Conservation (phyloP, 139 green algal species). For the Micractinium conductrix region DNA sequence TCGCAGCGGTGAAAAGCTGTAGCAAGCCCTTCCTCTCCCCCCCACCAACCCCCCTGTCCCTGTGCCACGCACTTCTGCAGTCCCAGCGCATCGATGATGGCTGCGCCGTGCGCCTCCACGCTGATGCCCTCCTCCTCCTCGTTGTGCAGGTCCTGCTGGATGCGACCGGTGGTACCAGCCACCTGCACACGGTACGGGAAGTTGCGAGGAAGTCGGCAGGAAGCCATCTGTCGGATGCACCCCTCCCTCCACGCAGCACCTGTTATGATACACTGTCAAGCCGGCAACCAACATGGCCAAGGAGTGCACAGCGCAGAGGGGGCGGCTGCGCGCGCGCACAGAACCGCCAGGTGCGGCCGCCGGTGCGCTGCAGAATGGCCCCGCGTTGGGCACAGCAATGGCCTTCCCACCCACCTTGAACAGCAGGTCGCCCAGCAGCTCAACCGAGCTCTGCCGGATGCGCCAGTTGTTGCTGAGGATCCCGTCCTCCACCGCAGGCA, state of each 20-base stretch:
- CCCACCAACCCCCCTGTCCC: background rate
- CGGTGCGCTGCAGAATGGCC: too few relatives aligned
- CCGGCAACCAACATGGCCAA: background rate
- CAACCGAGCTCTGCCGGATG: conserved; percentile 92
- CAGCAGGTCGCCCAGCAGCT: conserved; percentile 96
- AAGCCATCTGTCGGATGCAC: conserved; percentile 91
- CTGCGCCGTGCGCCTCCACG: conserved; percentile 83
- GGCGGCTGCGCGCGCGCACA: too few relatives aligned
- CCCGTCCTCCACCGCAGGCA: conserved; percentile 94
- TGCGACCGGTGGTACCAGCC: conserved; percentile 88
- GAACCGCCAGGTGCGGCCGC: too few relatives aligned
- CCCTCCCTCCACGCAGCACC: conserved; percentile 73
- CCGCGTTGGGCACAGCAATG: too few relatives aligned
- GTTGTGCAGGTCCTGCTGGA: conserved; percentile 81
- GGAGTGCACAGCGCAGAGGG: too few relatives aligned
- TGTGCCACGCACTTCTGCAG: conserved; percentile 42
- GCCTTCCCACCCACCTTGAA: conserved; percentile 81
- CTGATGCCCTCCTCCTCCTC: conserved; percentile 94
- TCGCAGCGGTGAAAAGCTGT: too few relatives aligned
- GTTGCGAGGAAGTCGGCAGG: background rate
- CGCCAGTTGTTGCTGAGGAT: conserved; percentile 91
- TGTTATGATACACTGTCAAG: background rate
- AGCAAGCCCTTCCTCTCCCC: too few relatives aligned
- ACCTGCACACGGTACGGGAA: conserved; percentile 61
- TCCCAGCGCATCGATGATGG: conserved; percentile 85